Base-by-base conservation (phyloP, 1,284 basidiomycete species). In the Phlebopus sp. region DNA sequence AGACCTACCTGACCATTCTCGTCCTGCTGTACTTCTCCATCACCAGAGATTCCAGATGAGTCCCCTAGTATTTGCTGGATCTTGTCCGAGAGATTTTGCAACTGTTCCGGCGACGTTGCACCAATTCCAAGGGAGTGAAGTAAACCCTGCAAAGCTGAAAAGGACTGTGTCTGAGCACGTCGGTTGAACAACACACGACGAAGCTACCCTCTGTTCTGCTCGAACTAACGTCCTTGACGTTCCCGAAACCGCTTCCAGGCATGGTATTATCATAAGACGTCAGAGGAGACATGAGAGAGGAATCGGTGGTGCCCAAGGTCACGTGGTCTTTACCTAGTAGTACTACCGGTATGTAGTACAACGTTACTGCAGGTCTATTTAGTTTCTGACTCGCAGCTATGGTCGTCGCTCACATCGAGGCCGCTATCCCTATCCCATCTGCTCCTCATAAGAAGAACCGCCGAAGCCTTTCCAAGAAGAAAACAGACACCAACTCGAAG, bases 1-100 rank as follows among this genome's bases (percentile, higher is more conserved):
- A 47, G 62, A 70, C 77, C 56, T 71, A 84, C 86, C 77, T 85
- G 78, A 73, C 76, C 78, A 67, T 72, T 73, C 67, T 76, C 78
- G 55, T 77, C 76, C 48, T 71, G 69, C 52, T 67, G 71, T 18
- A 66, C 64, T 23, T 57, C 59, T 40, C 65, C 60, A 37, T 62
- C 62, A n/a, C n/a, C n/a, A n/a, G n/a, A n/a, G n/a, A n/a, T n/a
- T 29, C 65, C 68, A 15, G 65, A 63, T 31, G 71, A 71, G 19
- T 75, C 72, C 23, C 78, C 82, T n/a, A 87, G 65, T 17, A 89
- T 62, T 55, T 86, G 74, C 9, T 69, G 71, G 10, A 89, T 67
- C 62, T 77, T 86, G 47, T 79, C 73, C 2, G 84, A 79, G 19
- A 90, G 64, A 50, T 68, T 77, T 47, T 68, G 66, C 18, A 81